Evolutionary conservation across 2,329 filamentous ascomycete genomes (phyloP), one percentile per base, ranked within the genome.

Genomic region (Nemania abortiva): DNA sequence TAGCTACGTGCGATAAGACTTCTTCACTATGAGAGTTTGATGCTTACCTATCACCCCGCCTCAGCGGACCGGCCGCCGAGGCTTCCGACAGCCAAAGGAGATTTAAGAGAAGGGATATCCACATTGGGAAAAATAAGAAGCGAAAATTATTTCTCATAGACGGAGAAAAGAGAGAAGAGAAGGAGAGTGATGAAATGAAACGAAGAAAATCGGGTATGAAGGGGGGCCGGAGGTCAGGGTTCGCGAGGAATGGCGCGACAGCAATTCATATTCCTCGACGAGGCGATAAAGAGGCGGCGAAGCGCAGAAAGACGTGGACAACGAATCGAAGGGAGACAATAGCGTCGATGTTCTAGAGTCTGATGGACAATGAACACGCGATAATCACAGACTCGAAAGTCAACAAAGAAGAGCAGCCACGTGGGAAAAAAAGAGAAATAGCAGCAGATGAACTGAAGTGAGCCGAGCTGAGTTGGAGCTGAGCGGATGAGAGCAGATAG

Each of bases 61-160:
- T 76, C 74, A 77, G 69, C 74, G 77, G 76, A 66, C 77, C 77
- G 53, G 77, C 77, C 76, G 76, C 77, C 62, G 73, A 77, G 68
- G 72, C 74, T 65, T 70, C 76, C 60, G 75, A 74, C 63, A 78
- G 73, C 61, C 76, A 72, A 55, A 78, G 72, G 52, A 79, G 66
- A 55, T 75, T 70, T 67, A 77, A 74, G 64, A 77, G 47, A 72
- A 75, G 59, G 73, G 73, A 63, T 70, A 74, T 73, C 57, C 73
- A 70, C 77, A 79, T 79, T 66, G 52, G 64, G 71, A 62, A 70
- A 52, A 63, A 58, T 56, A 63, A 62, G 2, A 52, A 63, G 6
- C 18, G 20, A 42, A 42, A 42, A 5, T 49, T 45, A 24, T n/a
- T 29, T 59, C 29, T 60, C 45, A 39, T 66, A 60, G 65, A 53